Conservation (phyloP, 805 yeast species). For the Blastobotrys chiropterorum region DNA sequence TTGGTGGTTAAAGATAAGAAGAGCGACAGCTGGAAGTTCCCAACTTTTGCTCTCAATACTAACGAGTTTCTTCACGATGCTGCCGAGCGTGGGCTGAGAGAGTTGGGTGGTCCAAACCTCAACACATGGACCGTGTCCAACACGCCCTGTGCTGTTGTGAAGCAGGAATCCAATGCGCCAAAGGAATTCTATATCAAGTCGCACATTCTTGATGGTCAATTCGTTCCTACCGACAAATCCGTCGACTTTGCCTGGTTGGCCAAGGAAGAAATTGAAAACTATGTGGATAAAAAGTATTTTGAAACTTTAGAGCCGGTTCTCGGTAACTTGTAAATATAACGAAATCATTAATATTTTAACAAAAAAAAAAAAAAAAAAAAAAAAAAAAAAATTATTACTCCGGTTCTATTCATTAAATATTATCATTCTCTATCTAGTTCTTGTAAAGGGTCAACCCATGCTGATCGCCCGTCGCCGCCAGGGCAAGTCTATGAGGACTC, state of each 20-base stretch:
- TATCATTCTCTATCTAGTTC: background rate
- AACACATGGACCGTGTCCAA: slow-evolving; percentile 89
- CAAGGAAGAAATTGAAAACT: slow-evolving; percentile 62
- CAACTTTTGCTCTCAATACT: slow-evolving; percentile 53
- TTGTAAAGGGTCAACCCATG: slow-evolving; percentile 18
- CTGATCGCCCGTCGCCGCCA: slow-evolving; percentile 27
- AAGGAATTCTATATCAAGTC: slow-evolving; percentile 77
- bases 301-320: slow-evolving; percentile 36
- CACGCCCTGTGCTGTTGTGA: slow-evolving; percentile 71
- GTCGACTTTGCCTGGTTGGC: slow-evolving; percentile 75
- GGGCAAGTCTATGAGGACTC: slow-evolving; percentile 27
- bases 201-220: slow-evolving; percentile 81
- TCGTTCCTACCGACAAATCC: slow-evolving; percentile 39
- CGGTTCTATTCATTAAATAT: background rate
- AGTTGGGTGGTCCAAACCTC: slow-evolving; percentile 66
- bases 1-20: slow-evolving; percentile 46
- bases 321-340: slow-evolving; percentile 12
- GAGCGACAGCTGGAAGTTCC: slow-evolving; percentile 65
- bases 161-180: slow-evolving; percentile 26
- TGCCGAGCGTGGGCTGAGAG: slow-evolving; percentile 69
- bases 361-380: background rate
- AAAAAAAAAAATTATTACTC: background rate
- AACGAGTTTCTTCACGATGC: slow-evolving; percentile 55
- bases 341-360: background rate
- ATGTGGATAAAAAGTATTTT: slow-evolving; percentile 51